A percentile compares a stretch with the other conserved stretches of the same genome.
Evolutionary conservation across 768 basidiomycete genomes (phyloP).

Genomic region (Rickenella mellea): DNA sequence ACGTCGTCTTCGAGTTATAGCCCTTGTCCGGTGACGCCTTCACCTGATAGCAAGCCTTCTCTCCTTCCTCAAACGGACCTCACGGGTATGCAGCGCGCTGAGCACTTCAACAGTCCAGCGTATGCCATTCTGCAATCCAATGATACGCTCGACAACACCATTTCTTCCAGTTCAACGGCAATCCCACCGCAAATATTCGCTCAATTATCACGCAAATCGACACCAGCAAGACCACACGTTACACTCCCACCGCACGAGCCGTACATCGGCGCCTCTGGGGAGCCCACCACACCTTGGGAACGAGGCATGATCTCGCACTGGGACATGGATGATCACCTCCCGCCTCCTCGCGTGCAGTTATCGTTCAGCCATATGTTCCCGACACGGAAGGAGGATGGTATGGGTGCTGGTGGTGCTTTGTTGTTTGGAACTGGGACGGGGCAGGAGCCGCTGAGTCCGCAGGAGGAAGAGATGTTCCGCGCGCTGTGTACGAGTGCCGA

Average conservation of each 20-base stretch:
- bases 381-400: conserved; percentile 11
- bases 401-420: neutral
- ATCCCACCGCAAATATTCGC: too few relatives aligned
- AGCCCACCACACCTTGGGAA: conserved; percentile 15
- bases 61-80: neutral
- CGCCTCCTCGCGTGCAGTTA: conserved; percentile 12
- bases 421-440: conserved; percentile 22
- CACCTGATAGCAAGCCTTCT: neutral
- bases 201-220: too few relatives aligned
- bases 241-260: too few relatives aligned
- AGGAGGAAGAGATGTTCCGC: conserved; percentile 64
- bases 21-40: too few relatives aligned
- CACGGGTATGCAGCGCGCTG: conserved; percentile 1
- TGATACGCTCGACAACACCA: too few relatives aligned
- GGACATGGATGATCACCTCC: conserved; percentile 17
- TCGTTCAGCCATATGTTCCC: too few relatives aligned
- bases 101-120: conserved; percentile 14
- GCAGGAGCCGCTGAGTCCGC: conserved; percentile 45
- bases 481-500: conserved; percentile 40
- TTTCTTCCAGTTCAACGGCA: too few relatives aligned
- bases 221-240: too few relatives aligned
- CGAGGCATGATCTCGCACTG: conserved; percentile 6
- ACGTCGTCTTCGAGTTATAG: too few relatives aligned
- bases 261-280: conserved; percentile 2
- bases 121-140: too few relatives aligned